A percentile compares a stretch with the other conserved stretches of the same genome.
These are phyloP conservation scores for Amaranthus tricolor DNA, from an alignment of 179 eudicot genomes.

Conservation along the genomic window DNA sequence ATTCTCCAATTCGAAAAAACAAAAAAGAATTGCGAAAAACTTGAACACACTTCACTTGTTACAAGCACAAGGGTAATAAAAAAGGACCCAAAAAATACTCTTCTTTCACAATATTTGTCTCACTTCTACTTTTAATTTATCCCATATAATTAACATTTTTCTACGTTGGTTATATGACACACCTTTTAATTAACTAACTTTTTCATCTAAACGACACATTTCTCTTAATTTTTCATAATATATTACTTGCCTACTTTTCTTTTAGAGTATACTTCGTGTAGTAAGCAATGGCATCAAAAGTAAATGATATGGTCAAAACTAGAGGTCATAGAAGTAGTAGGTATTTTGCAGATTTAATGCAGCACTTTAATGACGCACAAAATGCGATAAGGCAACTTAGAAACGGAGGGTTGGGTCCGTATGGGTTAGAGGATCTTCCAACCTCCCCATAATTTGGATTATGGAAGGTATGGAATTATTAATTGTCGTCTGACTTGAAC, in stretches of 20 bases:
- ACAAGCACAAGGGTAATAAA: not conserved
- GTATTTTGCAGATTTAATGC: slow-evolving; percentile 1
- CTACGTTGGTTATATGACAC: too few relatives aligned
- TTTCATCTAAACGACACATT: too few relatives aligned
- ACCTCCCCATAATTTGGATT: slow-evolving; percentile 9
- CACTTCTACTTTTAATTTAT: too few relatives aligned
- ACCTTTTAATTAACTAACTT: too few relatives aligned
- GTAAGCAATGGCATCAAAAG: not conserved
- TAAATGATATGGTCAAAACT: not conserved
- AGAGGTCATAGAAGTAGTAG: not conserved
- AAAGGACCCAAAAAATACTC: not conserved
- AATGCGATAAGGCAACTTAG: slow-evolving; percentile 4
- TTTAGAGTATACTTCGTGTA: too few relatives aligned
- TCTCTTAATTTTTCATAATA: too few relatives aligned
- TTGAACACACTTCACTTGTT: slow-evolving; percentile 1
- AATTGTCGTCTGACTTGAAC: slow-evolving; percentile 16
- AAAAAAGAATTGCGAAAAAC: not conserved
- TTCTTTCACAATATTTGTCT: too few relatives aligned
- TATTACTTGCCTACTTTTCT: too few relatives aligned
- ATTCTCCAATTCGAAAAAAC: not conserved
- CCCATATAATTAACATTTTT: too few relatives aligned
- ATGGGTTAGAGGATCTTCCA: slow-evolving; percentile 7
- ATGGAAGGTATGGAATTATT: slow-evolving; percentile 19
- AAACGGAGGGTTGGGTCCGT: slow-evolving; percentile 12
- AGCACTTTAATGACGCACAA: slow-evolving; percentile 16